Conservation (phyloP, 1,284 basidiomycete species). For the Sphagnurus paluster region DNA sequence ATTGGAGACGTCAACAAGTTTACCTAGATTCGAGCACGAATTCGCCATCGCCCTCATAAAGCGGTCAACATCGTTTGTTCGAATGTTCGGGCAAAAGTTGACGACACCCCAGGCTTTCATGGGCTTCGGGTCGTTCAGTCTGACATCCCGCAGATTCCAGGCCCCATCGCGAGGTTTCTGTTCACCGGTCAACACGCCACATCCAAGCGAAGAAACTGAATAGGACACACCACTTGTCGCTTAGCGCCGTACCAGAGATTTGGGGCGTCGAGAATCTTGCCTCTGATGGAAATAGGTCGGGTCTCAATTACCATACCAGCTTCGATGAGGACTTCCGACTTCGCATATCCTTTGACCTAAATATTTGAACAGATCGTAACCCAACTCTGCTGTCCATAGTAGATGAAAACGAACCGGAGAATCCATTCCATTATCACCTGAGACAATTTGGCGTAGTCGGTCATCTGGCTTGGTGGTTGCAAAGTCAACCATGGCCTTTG, state of each 20-base stretch:
- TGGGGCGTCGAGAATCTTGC: conserved; percentile 14
- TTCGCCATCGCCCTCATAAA: background rate
- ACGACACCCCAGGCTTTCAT: conserved; percentile 4
- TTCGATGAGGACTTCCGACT: conserved; percentile 13
- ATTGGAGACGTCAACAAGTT: too few relatives aligned
- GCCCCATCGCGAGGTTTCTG: conserved; percentile 14
- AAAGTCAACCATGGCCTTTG: conserved; percentile 17
- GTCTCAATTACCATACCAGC: conserved; percentile 14
- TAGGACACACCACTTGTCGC: conserved; percentile 4
- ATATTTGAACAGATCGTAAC: too few relatives aligned
- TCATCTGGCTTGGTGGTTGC: conserved; percentile 14
- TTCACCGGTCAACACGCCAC: background rate
- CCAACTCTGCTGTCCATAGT: too few relatives aligned
- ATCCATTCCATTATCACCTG: conserved; percentile 8
- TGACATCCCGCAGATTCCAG: conserved; percentile 12
- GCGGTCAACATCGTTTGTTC: conserved; percentile 3
- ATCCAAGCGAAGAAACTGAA: background rate
- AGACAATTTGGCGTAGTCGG: conserved; percentile 11
- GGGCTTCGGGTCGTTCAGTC: conserved; percentile 1
- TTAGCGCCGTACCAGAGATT: conserved; percentile 7
- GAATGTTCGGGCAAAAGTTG: conserved; percentile 7
- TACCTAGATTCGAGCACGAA: background rate
- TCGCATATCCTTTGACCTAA: conserved; percentile 15
- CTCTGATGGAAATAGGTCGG: conserved; percentile 7
- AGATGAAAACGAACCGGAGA: conserved; percentile 10